phyloP scores from a whole-genome alignment of 345 rosid species.

The Linum lewisii region DNA sequence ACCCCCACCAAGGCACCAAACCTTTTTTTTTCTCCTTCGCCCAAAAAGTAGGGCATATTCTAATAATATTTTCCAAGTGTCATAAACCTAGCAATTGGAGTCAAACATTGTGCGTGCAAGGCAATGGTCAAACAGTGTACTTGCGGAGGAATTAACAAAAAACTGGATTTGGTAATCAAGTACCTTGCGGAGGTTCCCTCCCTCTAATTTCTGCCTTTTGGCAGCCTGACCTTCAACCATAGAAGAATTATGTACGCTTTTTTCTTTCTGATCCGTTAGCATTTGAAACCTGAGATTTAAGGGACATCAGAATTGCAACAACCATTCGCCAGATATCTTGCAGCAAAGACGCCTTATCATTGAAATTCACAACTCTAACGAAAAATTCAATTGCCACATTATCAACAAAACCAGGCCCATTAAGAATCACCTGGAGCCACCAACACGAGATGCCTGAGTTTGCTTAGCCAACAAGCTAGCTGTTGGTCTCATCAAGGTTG shows the following conservation, averaged over 20 bases:
- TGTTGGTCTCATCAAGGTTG: conserved; percentile 94
- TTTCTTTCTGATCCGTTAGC: conserved; percentile 28
- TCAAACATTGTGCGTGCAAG: background rate
- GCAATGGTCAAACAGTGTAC: background rate
- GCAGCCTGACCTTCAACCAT: conserved; percentile 69
- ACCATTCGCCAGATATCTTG: background rate
- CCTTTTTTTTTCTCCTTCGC: too few species aligned
- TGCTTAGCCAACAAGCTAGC: conserved; percentile 82
- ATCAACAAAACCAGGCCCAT: background rate
- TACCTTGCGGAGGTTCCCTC: conserved; percentile 76
- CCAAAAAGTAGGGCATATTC: too few species aligned
- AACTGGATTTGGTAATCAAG: background rate
- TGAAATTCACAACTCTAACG: background rate
- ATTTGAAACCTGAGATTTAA: conserved; percentile 36
- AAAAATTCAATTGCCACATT: background rate
- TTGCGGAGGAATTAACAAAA: background rate
- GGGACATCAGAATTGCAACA: conserved; percentile 3
- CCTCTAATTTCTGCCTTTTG: conserved; percentile 92
- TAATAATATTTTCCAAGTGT: too few species aligned
- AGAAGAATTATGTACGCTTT: conserved; percentile 36
- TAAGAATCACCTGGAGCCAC: conserved; percentile 42
- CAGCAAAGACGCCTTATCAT: background rate
- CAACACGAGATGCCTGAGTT: conserved; percentile 28
- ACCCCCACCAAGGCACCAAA: too few species aligned
- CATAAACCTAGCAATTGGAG: too few species aligned